phyloP scores from a whole-genome alignment of 768 basidiomycete species.

The Suillus sp. region DNA sequence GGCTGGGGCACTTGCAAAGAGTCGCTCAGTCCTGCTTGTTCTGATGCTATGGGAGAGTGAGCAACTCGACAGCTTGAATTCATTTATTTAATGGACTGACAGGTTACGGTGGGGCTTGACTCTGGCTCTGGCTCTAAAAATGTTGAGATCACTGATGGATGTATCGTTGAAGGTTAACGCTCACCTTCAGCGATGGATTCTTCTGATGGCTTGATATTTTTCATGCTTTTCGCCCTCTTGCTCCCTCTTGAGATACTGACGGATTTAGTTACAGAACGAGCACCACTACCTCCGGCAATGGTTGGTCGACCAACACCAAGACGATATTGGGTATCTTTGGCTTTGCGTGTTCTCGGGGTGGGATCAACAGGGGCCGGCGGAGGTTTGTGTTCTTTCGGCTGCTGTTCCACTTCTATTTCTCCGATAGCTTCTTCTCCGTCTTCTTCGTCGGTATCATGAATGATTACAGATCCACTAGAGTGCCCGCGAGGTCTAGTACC shows the following conservation, averaged over 20 bases:
- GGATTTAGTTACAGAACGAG: slow-evolving; percentile 66
- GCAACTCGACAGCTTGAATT: background rate
- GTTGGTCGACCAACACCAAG: slow-evolving; percentile 75
- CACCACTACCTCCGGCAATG: slow-evolving; percentile 64
- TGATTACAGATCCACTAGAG: slow-evolving; percentile 39
- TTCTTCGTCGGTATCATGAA: slow-evolving; percentile 49
- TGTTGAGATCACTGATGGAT: slow-evolving; percentile 16
- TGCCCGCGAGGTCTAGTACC: slow-evolving; percentile 31
- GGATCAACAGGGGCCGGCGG: slow-evolving; percentile 28
- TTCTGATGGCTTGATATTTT: slow-evolving; percentile 50
- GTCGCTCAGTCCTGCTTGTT: background rate
- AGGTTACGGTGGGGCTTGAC: too few species aligned
- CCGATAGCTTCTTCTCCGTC: slow-evolving; percentile 33
- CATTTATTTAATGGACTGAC: background rate
- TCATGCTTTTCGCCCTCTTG: slow-evolving; percentile 53
- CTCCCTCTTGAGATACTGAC: slow-evolving; percentile 47
- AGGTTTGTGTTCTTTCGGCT: slow-evolving; percentile 18
- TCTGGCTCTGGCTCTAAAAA: slow-evolving; percentile 29
- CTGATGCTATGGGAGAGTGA: slow-evolving; percentile 7
- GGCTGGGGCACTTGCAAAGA: background rate
- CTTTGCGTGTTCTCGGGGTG: slow-evolving; percentile 59
- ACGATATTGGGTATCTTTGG: slow-evolving; percentile 68
- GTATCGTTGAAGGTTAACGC: slow-evolving; percentile 5
- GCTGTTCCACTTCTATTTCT: slow-evolving; percentile 25
- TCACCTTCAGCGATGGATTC: slow-evolving; percentile 60